phyloP scores from a whole-genome alignment of 1,139 yeast species.

The Candida tetrigidarum region DNA sequence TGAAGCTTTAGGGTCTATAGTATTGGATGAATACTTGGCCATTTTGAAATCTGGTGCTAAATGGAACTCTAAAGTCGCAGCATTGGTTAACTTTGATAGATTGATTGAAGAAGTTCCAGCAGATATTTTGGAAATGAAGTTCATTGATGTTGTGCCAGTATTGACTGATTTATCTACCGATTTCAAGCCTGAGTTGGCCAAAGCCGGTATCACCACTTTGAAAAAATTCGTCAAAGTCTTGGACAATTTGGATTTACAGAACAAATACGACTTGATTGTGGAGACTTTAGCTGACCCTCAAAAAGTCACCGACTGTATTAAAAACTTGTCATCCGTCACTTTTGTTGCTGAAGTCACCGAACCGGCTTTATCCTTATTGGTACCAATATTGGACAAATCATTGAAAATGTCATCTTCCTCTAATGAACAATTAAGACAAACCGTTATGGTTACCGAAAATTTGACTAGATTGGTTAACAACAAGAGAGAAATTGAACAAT shows the following conservation, averaged over 20 bases:
- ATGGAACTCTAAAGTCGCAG: slow-evolving; percentile 91
- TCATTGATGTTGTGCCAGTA: slow-evolving; percentile 79
- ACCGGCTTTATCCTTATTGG: slow-evolving; percentile 87
- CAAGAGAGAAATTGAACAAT: slow-evolving; percentile 87
- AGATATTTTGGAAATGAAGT: slow-evolving; percentile 82
- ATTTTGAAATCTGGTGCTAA: slow-evolving; percentile 85
- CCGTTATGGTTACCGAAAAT: slow-evolving; percentile 95
- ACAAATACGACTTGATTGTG: slow-evolving; percentile 83
- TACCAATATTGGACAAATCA: slow-evolving; percentile 91
- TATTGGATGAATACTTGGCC: slow-evolving; percentile 61
- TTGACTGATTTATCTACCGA: slow-evolving; percentile 91
- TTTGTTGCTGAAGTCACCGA: slow-evolving; percentile 99
- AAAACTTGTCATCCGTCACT: slow-evolving; percentile 89
- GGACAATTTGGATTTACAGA: slow-evolving; percentile 90
- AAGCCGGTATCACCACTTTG: slow-evolving; percentile 76
- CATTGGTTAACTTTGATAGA: slow-evolving; percentile 72
- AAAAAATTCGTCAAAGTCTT: slow-evolving; percentile 76
- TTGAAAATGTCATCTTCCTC: slow-evolving; percentile 87
- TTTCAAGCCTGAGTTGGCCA: slow-evolving; percentile 94
- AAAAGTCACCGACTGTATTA: slow-evolving; percentile 88
- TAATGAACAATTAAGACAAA: slow-evolving; percentile 95
- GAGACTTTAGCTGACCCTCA: slow-evolving; percentile 89
- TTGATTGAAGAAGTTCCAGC: slow-evolving; percentile 81
- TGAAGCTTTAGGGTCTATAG: slow-evolving; percentile 77
- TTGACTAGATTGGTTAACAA: slow-evolving; percentile 94